These are phyloP conservation scores for Eutrema salsugineum DNA, from an alignment of 441 rosid genomes.

Conservation along the genomic window DNA sequence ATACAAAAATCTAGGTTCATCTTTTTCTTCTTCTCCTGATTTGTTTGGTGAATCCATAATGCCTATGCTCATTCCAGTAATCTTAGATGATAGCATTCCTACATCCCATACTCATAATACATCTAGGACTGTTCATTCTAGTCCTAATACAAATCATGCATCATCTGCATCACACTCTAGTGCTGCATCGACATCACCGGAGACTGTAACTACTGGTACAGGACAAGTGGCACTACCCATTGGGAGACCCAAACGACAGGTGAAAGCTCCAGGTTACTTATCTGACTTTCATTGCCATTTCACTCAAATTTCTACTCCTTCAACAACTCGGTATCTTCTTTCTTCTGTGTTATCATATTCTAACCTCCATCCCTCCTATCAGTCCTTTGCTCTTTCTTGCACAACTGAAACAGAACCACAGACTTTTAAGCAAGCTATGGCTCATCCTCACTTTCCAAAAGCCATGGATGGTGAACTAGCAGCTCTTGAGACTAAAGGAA, in stretches of 20 bases:
- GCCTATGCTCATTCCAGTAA: neutral
- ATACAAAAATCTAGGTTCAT: neutral
- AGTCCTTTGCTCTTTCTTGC: neutral
- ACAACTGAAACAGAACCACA: neutral
- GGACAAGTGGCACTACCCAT: neutral
- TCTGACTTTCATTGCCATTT: neutral
- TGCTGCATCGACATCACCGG: neutral
- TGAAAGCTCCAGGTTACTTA: neutral
- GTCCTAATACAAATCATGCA: too few species aligned
- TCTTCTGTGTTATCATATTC: neutral
- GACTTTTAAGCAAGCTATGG: neutral
- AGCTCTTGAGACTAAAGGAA: too few species aligned
- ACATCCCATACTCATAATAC: too few species aligned
- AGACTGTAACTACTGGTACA: neutral
- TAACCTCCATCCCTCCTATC: neutral
- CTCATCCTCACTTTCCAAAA: accelerated
- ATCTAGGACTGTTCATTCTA: too few species aligned
- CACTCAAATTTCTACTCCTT: too few species aligned
- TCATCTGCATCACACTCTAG: neutral
- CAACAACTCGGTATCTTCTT: too few species aligned
- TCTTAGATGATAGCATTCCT: neutral
- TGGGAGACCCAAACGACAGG: neutral
- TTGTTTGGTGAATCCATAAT: neutral
- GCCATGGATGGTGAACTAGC: neutral
- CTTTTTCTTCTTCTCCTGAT: neutral